Percentiles rank a stretch among this genome's conserved stretches.
These are phyloP conservation scores for Huntiella omanensis DNA, from an alignment of 2,329 filamentous ascomycete genomes.

Conservation along the genomic window DNA sequence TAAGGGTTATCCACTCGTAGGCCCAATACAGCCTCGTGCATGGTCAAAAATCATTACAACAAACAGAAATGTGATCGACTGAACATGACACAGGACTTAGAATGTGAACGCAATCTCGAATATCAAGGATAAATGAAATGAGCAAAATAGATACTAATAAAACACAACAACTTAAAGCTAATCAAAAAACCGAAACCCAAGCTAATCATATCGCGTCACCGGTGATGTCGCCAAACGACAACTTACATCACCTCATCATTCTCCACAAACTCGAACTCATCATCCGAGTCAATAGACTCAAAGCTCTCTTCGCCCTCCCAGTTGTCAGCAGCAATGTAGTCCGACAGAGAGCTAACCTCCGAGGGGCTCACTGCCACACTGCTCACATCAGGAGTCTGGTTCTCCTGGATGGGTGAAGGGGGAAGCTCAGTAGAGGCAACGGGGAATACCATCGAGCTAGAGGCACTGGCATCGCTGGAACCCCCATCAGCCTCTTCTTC, in stretches of 20 bases:
- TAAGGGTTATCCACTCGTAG: no score
- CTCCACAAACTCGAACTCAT: conserved; percentile 94
- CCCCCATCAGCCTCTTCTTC: conserved; percentile 21
- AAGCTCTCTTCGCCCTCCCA: conserved; percentile 59
- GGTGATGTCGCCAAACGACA: conserved; percentile 14
- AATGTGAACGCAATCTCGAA: neutral
- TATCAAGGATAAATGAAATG: neutral
- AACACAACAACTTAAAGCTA: conserved; percentile 1
- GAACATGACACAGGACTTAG: neutral
- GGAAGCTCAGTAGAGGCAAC: conserved; percentile 15
- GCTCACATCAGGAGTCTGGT: neutral
- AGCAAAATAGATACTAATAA: neutral
- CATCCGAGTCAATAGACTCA: conserved; percentile 87
- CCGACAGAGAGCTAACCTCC: conserved; percentile 21
- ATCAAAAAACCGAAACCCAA: conserved; percentile 9
- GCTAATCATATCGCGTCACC: neutral
- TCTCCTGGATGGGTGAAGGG: no score
- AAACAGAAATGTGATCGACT: no score
- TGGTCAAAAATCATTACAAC: no score
- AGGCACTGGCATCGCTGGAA: conserved; percentile 20
- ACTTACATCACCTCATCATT: conserved; percentile 53
- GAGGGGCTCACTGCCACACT: neutral
- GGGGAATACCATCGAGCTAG: conserved; percentile 30
- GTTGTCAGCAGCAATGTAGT: conserved; percentile 32
- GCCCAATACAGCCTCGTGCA: no score